Base-by-base conservation (phyloP, 495 filamentous ascomycete species). In the Penicillium tannophilum region DNA sequence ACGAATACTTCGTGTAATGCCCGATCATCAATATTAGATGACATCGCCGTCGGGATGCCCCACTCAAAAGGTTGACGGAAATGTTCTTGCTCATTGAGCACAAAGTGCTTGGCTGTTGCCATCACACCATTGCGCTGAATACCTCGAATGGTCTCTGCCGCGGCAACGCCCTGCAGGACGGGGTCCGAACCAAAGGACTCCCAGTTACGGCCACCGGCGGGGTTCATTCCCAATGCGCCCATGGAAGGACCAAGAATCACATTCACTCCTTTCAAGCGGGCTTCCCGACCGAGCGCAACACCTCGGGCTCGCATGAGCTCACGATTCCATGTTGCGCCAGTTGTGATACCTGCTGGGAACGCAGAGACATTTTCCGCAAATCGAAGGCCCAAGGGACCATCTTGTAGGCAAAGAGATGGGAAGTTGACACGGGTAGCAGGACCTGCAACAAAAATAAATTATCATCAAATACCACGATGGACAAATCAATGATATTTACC, bases 141-240 rank as follows among this genome's bases (percentile, higher is more conserved):
- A 14, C 93, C 89, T 23, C 74, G 79, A 68, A 89, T 91, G 23
- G 81, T 92, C 70, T 88, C 76, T 19, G 86, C 84, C 20, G 84
- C 84, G 16, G 83, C 88, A 57, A 90, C 77, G 3, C 83, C 88
- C 65, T 88, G 84, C 3, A 91, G 76, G 26, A 92, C 89, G 0
- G 90, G 91, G 69, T 96, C 92, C 0, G 85, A 72, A 11, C 88
- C 88, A 60, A 94, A 92, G 0, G 88, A 88, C 74, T 97, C 93
- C 92, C 93, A 97, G 63, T 94, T 96, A 36, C 93, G 79, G 10
- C 93, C 93, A 31, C 92, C 93, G 19, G 86, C 89, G 2, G 92
- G 92, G 76, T 91, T 86, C 55, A 92, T 79, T 6, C 93, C 94
- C 11, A 92, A 60, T 12, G 89, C 85, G 7, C 91, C 90, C 78